Evolutionary conservation across 2,329 filamentous ascomycete species (phyloP).

Genomic region (Bertia moriformis): DNA sequence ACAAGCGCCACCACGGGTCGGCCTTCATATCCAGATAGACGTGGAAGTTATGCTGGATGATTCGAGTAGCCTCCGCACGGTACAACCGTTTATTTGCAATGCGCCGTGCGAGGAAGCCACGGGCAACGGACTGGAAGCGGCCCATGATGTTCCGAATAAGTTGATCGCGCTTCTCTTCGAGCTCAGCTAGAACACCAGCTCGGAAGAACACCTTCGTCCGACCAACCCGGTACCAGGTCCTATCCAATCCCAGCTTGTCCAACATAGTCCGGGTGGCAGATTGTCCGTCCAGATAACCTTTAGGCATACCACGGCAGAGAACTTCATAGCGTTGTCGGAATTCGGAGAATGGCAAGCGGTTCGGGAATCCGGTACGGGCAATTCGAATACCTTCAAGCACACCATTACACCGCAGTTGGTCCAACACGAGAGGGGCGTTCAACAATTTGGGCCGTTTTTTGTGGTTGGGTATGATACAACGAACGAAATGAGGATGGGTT

Average conservation of each 20-base stretch:
- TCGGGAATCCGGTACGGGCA: constrained; percentile 90
- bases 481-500: constrained; percentile 94
- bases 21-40: constrained; percentile 79
- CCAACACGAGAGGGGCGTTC: constrained; percentile 78
- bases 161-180: constrained; percentile 88
- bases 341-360: constrained; percentile 78
- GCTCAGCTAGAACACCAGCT: constrained; percentile 83
- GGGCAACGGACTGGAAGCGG: constrained; percentile 78
- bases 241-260: constrained; percentile 74
- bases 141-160: constrained; percentile 90
- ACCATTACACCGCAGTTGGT: constrained; percentile 96
- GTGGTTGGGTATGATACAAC: constrained; percentile 94
- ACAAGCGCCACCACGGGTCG: constrained; percentile 95
- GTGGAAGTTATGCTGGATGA: constrained; percentile 88
- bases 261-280: constrained; percentile 73
- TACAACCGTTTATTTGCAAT: constrained; percentile 88
- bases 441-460: constrained; percentile 93
- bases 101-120: constrained; percentile 77
- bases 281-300: constrained; percentile 82
- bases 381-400: constrained; percentile 97
- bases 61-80: constrained; percentile 80
- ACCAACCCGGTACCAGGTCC: constrained; percentile 77
- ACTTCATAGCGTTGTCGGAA: constrained; percentile 95
- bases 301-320: constrained; percentile 75
- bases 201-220: constrained; percentile 97